Percentiles rank a stretch among this genome's conserved stretches.
These are phyloP conservation scores for Conidiobolus incongruus DNA, from an alignment of 371 early-diverging fungal species.

Conservation along the genomic window DNA sequence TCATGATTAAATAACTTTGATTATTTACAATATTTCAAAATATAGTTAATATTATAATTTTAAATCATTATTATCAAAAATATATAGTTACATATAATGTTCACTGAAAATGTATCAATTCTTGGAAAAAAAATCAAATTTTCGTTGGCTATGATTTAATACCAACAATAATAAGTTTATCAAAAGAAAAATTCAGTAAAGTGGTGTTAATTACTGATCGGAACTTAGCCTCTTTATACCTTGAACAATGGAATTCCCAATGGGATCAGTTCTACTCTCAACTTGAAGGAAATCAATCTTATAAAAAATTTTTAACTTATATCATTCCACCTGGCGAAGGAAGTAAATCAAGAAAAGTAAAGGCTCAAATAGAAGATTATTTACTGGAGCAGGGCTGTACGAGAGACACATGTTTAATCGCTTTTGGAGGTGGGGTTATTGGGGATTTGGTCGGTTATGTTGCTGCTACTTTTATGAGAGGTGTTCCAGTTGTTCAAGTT, in stretches of 20 bases:
- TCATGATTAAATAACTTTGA: too few species aligned
- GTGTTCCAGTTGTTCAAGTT: conserved; percentile 78
- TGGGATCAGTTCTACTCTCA: conserved; percentile 16
- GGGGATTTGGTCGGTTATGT: conserved; percentile 91
- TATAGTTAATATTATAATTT: too few species aligned
- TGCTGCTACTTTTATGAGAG: conserved; percentile 95
- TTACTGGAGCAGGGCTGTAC: conserved; percentile 66
- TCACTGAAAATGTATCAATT: conserved; percentile 61
- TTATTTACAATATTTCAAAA: too few species aligned
- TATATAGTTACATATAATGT: too few species aligned
- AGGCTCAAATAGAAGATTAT: conserved; percentile 81
- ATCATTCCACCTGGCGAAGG: conserved; percentile 78
- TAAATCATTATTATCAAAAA: too few species aligned
- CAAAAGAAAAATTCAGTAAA: conserved; percentile 47
- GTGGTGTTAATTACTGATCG: conserved; percentile 79
- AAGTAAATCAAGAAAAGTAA: conserved; percentile 69
- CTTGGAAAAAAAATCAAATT: conserved; percentile 72
- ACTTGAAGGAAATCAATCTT: conserved; percentile 4
- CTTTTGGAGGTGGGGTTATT: conserved; percentile 93
- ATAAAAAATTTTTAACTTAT: conserved; percentile 48
- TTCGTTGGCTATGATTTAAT: conserved; percentile 64
- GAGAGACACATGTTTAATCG: conserved; percentile 80
- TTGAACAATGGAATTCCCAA: conserved; percentile 20
- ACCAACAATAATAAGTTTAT: conserved; percentile 51
- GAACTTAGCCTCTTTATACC: conserved; percentile 58